phyloP scores from a whole-genome alignment of 176 grass and related monocot species.

The Tuctoria greenei region DNA sequence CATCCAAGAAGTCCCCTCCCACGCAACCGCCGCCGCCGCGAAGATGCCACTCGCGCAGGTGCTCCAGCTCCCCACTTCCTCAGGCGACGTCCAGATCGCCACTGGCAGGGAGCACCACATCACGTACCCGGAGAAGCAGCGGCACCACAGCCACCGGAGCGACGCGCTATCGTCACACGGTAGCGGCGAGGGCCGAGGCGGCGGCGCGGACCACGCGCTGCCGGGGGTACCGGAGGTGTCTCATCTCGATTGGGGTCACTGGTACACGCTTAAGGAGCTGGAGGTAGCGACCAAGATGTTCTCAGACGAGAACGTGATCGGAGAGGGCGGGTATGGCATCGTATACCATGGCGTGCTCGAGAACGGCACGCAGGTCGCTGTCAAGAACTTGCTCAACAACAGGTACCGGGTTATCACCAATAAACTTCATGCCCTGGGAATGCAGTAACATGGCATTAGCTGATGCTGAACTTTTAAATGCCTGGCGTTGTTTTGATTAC shows the following conservation, averaged over 20 bases:
- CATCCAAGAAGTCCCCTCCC: conserved; percentile 45
- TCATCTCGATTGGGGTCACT: conserved; percentile 83
- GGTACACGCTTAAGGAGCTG: conserved; percentile 91
- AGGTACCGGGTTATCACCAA: conserved; percentile 40
- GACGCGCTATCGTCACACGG: conserved; percentile 54
- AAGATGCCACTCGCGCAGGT: conserved; percentile 41
- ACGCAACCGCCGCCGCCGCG: neutral
- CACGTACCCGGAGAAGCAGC: conserved; percentile 52
- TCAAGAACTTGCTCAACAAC: conserved; percentile 96
- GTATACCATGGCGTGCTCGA: conserved; percentile 89
- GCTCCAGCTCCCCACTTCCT: conserved; percentile 32
- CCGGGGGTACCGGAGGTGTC: conserved; percentile 62
- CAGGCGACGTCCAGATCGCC: conserved; percentile 41
- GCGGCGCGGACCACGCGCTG: conserved; percentile 35
- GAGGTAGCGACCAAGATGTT: conserved; percentile 77
- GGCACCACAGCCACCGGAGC: conserved; percentile 42
- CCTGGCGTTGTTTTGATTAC: conserved; percentile 6
- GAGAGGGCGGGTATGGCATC: conserved; percentile 92
- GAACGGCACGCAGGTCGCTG: conserved; percentile 69
- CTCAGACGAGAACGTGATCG: conserved; percentile 83
- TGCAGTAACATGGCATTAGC: conserved; percentile 11
- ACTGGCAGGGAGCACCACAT: conserved; percentile 57
- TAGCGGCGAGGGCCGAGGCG: conserved; percentile 49
- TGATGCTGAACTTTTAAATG: conserved; percentile 21
- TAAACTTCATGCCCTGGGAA: neutral